Conservation (phyloP, 192 early-diverging fungal genomes). For the Backusella westeae region DNA sequence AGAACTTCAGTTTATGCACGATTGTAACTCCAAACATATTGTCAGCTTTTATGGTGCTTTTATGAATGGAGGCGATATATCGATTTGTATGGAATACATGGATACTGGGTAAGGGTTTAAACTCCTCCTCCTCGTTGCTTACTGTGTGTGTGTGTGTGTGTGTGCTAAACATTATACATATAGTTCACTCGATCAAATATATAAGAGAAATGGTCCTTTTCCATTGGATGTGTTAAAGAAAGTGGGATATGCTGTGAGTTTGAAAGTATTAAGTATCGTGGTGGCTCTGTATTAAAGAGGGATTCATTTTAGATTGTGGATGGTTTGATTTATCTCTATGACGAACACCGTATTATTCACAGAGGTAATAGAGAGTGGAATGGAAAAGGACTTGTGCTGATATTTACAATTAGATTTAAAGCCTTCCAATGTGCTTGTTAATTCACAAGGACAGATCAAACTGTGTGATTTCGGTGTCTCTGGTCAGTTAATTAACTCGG, state of each 20-base stretch:
- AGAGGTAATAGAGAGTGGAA: slow-evolving; percentile 52
- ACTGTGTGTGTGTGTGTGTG: background rate
- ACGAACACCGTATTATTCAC: slow-evolving; percentile 89
- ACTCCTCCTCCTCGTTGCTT: background rate
- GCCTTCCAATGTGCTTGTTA: slow-evolving; percentile 85
- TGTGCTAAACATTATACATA: background rate
- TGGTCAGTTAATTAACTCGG: slow-evolving; percentile 80
- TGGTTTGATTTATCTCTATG: slow-evolving; percentile 83
- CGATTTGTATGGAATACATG: slow-evolving; percentile 98
- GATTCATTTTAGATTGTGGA: slow-evolving; percentile 48
- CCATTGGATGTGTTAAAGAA: slow-evolving; percentile 80
- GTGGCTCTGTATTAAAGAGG: background rate
- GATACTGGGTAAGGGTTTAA: slow-evolving; percentile 60
- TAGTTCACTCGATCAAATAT: slow-evolving; percentile 84
- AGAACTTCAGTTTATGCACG: slow-evolving; percentile 93
- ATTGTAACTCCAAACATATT: slow-evolving; percentile 92
- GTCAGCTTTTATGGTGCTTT: slow-evolving; percentile 97
- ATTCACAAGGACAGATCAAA: slow-evolving; percentile 77
- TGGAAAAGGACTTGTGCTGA: background rate
- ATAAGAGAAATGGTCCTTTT: slow-evolving; percentile 84
- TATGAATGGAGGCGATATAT: slow-evolving; percentile 74
- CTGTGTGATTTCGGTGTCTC: slow-evolving; percentile 92
- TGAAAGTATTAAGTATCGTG: too few species aligned
- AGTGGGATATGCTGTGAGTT: slow-evolving; percentile 69
- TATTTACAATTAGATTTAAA: slow-evolving; percentile 60